phyloP scores from a whole-genome alignment of 768 basidiomycete species.

The Tricholoma sp. region DNA sequence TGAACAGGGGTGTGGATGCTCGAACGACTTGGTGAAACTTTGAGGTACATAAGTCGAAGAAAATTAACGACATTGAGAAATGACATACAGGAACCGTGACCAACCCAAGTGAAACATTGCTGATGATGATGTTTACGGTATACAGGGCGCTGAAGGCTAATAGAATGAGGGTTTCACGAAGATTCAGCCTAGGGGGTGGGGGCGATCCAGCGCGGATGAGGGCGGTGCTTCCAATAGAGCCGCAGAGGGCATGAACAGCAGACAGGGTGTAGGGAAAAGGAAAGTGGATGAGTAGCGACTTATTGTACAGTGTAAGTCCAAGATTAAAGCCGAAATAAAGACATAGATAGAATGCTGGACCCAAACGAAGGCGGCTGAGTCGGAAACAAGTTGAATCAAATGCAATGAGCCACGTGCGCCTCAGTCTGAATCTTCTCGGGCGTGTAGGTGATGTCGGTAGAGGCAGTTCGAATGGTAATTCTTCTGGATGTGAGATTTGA shows the following conservation, averaged over 20 bases:
- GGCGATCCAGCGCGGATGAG: conserved; percentile 38
- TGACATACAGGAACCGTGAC: conserved; percentile 83
- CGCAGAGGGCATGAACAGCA: conserved; percentile 84
- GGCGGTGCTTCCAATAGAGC: conserved; percentile 72
- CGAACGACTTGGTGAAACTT: conserved; percentile 98
- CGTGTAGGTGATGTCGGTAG: conserved; percentile 11
- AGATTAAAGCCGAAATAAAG: conserved; percentile 92
- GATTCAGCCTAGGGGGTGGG: conserved; percentile 30
- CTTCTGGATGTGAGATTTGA: not conserved
- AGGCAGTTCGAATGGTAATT: conserved; percentile 12
- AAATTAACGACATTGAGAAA: conserved; percentile 1
- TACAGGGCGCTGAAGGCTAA: conserved; percentile 85
- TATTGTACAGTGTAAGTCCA: conserved; percentile 91
- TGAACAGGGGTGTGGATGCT: conserved; percentile 89
- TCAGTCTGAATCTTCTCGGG: conserved; percentile 4
- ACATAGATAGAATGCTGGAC: conserved; percentile 31
- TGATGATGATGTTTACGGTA: conserved; percentile 91
- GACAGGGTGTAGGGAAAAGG: conserved; percentile 97
- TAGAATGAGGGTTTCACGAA: conserved; percentile 57
- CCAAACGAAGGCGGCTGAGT: conserved; percentile 7
- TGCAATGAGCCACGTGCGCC: conserved; percentile 5
- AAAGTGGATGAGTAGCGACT: conserved; percentile 83
- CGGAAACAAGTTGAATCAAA: conserved; percentile 4
- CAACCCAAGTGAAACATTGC: conserved; percentile 83
- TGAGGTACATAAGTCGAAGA: not conserved